phyloP scores from a whole-genome alignment of 768 basidiomycete species.

The Xerocomellus amylosporus region DNA sequence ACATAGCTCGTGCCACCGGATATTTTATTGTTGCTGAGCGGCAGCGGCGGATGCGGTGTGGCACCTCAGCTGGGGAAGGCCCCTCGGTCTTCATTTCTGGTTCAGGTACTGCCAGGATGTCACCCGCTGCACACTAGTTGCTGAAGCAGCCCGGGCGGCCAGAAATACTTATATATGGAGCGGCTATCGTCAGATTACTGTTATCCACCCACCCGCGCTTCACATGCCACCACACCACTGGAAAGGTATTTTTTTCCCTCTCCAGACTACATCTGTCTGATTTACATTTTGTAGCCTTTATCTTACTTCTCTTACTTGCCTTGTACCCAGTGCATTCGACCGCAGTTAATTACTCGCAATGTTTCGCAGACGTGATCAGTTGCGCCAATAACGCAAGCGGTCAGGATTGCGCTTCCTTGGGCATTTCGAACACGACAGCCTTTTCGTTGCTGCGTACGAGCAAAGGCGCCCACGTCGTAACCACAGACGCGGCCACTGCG shows the following conservation, averaged over 20 bases:
- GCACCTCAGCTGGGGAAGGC: too few relatives aligned
- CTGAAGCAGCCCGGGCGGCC: too few relatives aligned
- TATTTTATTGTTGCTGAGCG: too few relatives aligned
- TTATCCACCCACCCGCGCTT: neutral
- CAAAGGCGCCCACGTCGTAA: neutral
- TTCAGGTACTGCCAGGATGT: neutral
- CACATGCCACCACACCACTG: constrained; percentile 1
- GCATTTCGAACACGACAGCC: constrained; percentile 4
- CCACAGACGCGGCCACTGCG: neutral
- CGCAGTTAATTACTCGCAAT: constrained; percentile 12
- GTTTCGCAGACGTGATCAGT: constrained; percentile 4
- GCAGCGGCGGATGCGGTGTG: neutral
- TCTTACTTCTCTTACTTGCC: neutral
- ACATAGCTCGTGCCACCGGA: neutral
- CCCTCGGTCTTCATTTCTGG: neutral
- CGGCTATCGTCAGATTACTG: neutral
- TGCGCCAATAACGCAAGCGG: neutral
- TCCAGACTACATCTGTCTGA: neutral
- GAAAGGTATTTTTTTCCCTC: constrained; percentile 5
- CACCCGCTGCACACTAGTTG: neutral
- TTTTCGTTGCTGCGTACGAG: constrained; percentile 17
- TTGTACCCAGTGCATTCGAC: neutral
- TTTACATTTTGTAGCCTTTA: neutral
- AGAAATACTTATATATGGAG: neutral
- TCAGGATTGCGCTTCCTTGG: constrained; percentile 2